phyloP scores from a whole-genome alignment of 139 green algal species.

The Pseudopediastrum boryanum region DNA sequence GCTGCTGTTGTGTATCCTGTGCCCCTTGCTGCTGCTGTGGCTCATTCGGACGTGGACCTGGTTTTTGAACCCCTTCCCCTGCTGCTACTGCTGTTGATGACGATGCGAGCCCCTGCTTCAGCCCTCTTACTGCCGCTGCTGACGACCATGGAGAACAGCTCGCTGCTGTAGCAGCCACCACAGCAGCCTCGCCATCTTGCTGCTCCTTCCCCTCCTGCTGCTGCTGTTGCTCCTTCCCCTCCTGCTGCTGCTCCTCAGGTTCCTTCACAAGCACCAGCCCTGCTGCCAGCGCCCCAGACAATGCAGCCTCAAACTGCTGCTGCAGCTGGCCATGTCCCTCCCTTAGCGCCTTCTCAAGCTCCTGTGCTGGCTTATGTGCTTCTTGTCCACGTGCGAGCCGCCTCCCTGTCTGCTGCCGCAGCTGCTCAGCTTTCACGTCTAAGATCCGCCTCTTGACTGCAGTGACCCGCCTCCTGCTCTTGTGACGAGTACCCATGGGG shows the following conservation, averaged over 20 bases:
- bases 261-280: too few relatives aligned
- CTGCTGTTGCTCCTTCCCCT: conserved; percentile 11
- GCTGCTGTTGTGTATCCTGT: neutral
- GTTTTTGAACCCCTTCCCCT: neutral
- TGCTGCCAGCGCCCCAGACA: too few relatives aligned
- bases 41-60: neutral
- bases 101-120: neutral
- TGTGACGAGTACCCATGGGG: neutral
- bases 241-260: conserved; percentile 19
- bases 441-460: conserved; percentile 63
- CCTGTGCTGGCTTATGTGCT: neutral
- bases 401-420: conserved; percentile 13
- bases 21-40: conserved; percentile 13
- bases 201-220: conserved; percentile 5
- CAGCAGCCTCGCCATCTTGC: neutral
- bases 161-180: neutral
- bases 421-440: conserved; percentile 41
- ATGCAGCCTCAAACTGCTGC: neutral
- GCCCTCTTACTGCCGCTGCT: neutral
- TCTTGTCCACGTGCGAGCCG: conserved; percentile 9
- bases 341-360: neutral
- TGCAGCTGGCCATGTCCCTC: neutral
- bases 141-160: neutral
- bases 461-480: conserved; percentile 49
- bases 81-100: neutral